These are phyloP conservation scores for Boletus eberwhitei DNA, from an alignment of 768 basidiomycete genomes.

Conservation along the genomic window DNA sequence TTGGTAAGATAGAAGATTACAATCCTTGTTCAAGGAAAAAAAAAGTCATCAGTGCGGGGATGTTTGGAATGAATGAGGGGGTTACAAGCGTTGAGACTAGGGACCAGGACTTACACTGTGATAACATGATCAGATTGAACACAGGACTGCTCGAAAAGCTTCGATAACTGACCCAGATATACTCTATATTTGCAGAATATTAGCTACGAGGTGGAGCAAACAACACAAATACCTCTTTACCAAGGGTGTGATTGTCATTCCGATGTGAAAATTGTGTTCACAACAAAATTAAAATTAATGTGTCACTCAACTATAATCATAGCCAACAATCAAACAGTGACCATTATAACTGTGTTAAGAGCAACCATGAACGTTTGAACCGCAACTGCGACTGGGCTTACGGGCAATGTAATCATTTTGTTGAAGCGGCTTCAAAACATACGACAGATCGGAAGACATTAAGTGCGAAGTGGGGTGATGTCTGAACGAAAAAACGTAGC, in stretches of 20 bases:
- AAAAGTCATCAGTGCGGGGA: background rate
- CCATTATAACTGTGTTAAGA: background rate
- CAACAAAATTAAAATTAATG: no score
- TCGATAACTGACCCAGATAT: background rate
- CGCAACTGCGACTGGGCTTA: background rate
- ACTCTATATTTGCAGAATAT: background rate
- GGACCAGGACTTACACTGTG: no score
- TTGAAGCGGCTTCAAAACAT: background rate
- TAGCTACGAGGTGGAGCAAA: background rate
- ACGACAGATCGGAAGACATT: background rate
- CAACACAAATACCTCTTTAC: background rate
- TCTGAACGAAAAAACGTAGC: no score
- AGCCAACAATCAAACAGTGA: background rate
- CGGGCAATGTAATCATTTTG: background rate
- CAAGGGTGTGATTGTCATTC: background rate
- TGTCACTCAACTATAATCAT: background rate
- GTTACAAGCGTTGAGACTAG: no score
- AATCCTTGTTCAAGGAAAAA: background rate
- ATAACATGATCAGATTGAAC: background rate
- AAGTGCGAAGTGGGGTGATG: no score
- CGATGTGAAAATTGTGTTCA: background rate
- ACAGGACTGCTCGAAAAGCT: background rate
- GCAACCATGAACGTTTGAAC: no score
- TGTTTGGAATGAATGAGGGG: background rate
- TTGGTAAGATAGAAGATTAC: background rate